These are phyloP conservation scores for Suillus paluster DNA, from an alignment of 768 basidiomycete genomes.

Conservation along the genomic window DNA sequence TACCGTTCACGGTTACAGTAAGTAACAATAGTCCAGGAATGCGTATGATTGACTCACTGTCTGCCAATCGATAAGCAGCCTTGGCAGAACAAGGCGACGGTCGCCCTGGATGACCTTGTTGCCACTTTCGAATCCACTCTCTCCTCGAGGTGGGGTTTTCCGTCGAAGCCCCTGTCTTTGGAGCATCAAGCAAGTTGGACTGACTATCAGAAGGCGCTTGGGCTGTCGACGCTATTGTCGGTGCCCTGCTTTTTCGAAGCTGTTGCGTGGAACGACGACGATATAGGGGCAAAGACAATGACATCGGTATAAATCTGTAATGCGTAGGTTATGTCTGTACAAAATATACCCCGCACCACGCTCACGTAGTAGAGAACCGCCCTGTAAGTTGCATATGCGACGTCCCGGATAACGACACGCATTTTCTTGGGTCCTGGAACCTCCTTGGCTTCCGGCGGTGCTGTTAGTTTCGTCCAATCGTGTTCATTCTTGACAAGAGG, in stretches of 20 bases:
- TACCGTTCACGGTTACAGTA: conserved; percentile 30
- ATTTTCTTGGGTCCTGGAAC: conserved; percentile 53
- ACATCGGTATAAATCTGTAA: conserved; percentile 81
- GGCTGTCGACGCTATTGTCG: conserved; percentile 9
- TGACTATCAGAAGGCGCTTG: conserved; percentile 41
- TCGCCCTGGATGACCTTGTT: conserved; percentile 56
- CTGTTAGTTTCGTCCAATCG: conserved; percentile 4
- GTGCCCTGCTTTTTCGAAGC: conserved; percentile 22
- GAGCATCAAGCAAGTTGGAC: conserved; percentile 32
- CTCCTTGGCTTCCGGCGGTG: conserved; percentile 3
- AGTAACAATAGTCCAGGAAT: neutral
- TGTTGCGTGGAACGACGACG: conserved; percentile 60
- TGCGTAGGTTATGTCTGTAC: neutral
- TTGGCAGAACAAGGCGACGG: conserved; percentile 84
- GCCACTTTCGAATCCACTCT: conserved; percentile 81
- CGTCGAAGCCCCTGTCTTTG: conserved; percentile 11
- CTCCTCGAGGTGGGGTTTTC: conserved; percentile 45
- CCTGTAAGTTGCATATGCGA: conserved; percentile 64
- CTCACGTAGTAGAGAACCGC: conserved; percentile 80
- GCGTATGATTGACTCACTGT: conserved; percentile 56
- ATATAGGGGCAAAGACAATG: conserved; percentile 82
- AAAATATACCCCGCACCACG: neutral
- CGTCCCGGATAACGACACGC: conserved; percentile 57
- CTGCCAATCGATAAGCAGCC: conserved; percentile 82
- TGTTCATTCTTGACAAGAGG: conserved; percentile 21